phyloP scores from a whole-genome alignment of 208 protist species.

The Sergeia podlipaevii region DNA sequence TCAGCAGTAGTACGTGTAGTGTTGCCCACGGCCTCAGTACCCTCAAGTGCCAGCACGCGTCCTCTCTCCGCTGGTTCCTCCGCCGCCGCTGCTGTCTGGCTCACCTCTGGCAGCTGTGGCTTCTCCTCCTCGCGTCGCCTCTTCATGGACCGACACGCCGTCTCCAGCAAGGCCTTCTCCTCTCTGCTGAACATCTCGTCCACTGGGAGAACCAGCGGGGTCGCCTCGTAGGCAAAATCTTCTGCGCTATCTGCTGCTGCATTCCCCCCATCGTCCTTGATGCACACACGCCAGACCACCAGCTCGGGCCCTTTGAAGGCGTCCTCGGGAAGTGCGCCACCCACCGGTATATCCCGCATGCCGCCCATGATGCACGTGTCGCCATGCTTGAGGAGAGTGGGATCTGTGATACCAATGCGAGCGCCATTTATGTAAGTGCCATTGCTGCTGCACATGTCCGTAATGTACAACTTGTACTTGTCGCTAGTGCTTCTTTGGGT shows the following conservation, averaged over 20 bases:
- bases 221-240: conserved; percentile 41
- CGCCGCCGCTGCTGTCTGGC: too few species aligned
- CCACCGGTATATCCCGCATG: conserved; percentile 71
- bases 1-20: too few species aligned
- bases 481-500: neutral
- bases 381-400: conserved; percentile 47
- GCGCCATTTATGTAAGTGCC: conserved; percentile 83
- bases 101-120: too few species aligned
- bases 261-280: conserved; percentile 2
- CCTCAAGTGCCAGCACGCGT: too few species aligned
- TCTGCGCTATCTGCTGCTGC: neutral
- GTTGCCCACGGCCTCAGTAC: too few species aligned
- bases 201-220: conserved; percentile 47
- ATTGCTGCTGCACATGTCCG: conserved; percentile 83
- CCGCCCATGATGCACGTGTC: conserved; percentile 79
- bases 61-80: too few species aligned
- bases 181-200: conserved; percentile 35
- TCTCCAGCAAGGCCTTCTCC: conserved; percentile 35
- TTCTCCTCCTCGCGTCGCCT: neutral
- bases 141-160: conserved; percentile 29
- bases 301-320: conserved; percentile 63
- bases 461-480: conserved; percentile 38
- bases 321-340: conserved; percentile 39
- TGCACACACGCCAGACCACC: conserved; percentile 60
- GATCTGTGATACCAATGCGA: conserved; percentile 39